A percentile compares a stretch with the other conserved stretches of the same genome.
phyloP scores from a whole-genome alignment of 345 rosid species.

The Lepidium africanum region DNA sequence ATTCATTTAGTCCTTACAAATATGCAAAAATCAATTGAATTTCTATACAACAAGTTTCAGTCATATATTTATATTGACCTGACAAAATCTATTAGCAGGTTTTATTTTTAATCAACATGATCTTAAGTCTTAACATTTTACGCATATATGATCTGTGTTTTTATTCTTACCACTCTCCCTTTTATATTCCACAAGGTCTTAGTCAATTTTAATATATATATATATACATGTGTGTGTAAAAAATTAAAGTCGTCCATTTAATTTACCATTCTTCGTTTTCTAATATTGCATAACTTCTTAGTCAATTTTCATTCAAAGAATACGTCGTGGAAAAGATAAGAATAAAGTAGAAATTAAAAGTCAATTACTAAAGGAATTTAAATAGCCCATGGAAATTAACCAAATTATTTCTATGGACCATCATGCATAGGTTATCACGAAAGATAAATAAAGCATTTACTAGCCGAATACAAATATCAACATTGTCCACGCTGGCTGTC shows the following conservation, averaged over 20 bases:
- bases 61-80: too few species aligned
- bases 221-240: too few species aligned
- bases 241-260: too few species aligned
- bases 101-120: too few species aligned
- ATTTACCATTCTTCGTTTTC: not conserved
- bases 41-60: not conserved
- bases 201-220: not conserved
- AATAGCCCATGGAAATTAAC: not conserved
- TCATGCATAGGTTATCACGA: constrained; percentile 22
- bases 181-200: not conserved
- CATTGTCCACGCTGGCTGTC: too few species aligned
- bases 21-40: not conserved
- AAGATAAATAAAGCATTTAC: constrained; percentile 1
- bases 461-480: too few species aligned
- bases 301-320: not conserved
- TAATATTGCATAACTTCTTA: not conserved
- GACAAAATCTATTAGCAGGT: too few species aligned
- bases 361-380: not conserved
- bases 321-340: too few species aligned
- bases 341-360: not conserved
- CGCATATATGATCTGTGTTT: not conserved
- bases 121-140: too few species aligned
- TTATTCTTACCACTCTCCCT: not conserved
- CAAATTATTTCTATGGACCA: constrained; percentile 16
- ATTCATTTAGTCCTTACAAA: not conserved